Base-by-base conservation (phyloP, 345 rosid species). In the Eucalyptus pauciflora region DNA sequence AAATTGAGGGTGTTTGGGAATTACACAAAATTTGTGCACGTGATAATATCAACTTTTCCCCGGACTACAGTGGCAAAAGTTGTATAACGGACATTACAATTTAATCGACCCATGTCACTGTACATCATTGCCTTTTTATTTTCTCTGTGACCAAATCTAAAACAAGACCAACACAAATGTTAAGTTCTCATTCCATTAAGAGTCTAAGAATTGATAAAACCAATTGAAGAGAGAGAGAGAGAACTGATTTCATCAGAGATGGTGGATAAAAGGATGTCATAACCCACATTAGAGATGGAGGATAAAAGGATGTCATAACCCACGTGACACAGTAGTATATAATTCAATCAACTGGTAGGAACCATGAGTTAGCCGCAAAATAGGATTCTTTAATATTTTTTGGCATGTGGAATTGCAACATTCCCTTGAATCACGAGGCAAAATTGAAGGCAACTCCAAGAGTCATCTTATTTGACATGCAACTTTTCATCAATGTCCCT, bases 91-190 rank as follows among this genome's bases (percentile, higher is more conserved):
- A 98, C 96, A 91, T 92, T 93, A 93, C 98, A 97, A 88, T 98
- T 98, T 88, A 97, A 89, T 86, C 97, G 89, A 49, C 99, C 99
- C 58, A 90, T 92, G 88, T 96, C 97, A 81, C 97, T 95, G 79
- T 95, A 97, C 96, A 89, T 92, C 98, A 95, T 96, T 45, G 99
- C 98, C 92, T 97, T 98, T 95, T 96, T 97, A 92, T 97, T 97
- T 91, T 98, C 99, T 91, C 97, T 94, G 25, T 98, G 99, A 85
- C 99, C 99, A 93, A 97, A 98, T 86, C 98, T 97, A 17, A 89
- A 71, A 69, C 29, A 33, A 18, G 52, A 31, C 31, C 62, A 48
- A 88, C 20, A 50, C 33, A 24, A 14, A n/a, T 71, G 25, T 71
- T 37, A 37, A 71, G 83, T 71, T 71, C 14, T 37, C 83, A 37